Evolutionary conservation across 805 yeast genomes (phyloP), one percentile per base, ranked within the genome.

Genomic region (Saccharomycopsis selenospora): DNA sequence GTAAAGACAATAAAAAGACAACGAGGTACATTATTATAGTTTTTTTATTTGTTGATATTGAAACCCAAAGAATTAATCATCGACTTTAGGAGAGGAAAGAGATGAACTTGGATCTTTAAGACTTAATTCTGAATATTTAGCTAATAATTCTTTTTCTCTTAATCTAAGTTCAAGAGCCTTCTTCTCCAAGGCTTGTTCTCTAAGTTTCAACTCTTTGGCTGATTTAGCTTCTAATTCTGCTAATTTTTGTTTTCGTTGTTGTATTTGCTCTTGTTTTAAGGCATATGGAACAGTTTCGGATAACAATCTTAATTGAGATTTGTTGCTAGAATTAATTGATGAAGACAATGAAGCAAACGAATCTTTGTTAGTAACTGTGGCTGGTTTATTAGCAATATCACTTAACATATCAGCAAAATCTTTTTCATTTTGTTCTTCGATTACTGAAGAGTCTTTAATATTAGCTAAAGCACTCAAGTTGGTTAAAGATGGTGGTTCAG

Each of bases 271-370:
- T 62, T 85, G 91, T 61, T 86, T 76, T 53, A 85, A 67, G 28
- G 84, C 82, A 57, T 85, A 85, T n/a, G 95, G 95, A 22, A 85
- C 86, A 1, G 93, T 85, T 60, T 84, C 91, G 40, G 89, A 81
- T 48, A 85, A 79, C 59, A 81, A 85, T 60, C 95, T 72, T 55
- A 85, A 67, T 64, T 83, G 85, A 55, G 72, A 72, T 54, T 86
- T 75, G 45, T 75, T 50, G 61, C 59, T 45, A 27, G 49, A 22
- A 57, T 50, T 50, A 11, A 45, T 40, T 1, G 54, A 43, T 22
- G 36, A 33, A 14, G 18, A 38, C 11, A 22, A 13, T 3, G 51
- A 47, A 2, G 50, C 24, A 7, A 27, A 11, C 20, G 44, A 29
- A 3, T 29, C 41, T 13, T 46, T 45, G 6, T 40, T 25, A 13